Evolutionary conservation across 768 basidiomycete species (phyloP).

Genomic region (Cantharellus anzutake): DNA sequence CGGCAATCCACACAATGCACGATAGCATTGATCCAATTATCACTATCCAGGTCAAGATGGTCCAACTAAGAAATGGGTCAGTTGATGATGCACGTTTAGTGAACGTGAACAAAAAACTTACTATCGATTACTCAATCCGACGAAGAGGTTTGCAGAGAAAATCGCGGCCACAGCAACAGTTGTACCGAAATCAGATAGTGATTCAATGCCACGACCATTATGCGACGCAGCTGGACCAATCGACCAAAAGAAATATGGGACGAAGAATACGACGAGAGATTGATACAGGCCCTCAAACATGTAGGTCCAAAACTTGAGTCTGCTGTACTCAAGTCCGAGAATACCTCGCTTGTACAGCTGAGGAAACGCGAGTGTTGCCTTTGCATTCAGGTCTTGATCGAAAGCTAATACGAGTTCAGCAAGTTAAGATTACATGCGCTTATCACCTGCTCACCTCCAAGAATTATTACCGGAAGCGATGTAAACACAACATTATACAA

Average conservation of each 20-base stretch:
- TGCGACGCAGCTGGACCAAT: conserved; percentile 46
- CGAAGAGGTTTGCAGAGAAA: conserved; percentile 72
- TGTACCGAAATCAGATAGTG: conserved; percentile 76
- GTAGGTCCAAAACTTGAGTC: conserved; percentile 81
- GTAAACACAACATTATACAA: conserved; percentile 88
- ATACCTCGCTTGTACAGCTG: conserved; percentile 94
- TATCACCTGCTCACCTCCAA: conserved; percentile 44
- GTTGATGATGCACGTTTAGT: conserved; percentile 13
- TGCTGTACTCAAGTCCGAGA: conserved; percentile 81
- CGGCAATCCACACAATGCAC: conserved; percentile 71
- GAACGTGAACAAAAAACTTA: conserved; percentile 26
- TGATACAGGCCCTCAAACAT: conserved; percentile 93
- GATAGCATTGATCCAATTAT: conserved; percentile 62
- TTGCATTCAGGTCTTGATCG: conserved; percentile 86
- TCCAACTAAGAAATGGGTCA: conserved; percentile 35
- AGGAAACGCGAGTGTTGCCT: conserved; percentile 79
- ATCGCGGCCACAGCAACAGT: conserved; percentile 79
- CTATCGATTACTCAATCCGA: conserved; percentile 81
- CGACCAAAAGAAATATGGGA: conserved; percentile 61
- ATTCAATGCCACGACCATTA: conserved; percentile 64
- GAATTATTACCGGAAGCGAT: conserved; percentile 73
- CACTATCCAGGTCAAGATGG: conserved; percentile 65
- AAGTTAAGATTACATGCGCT: neutral
- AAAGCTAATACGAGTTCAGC: conserved; percentile 34
- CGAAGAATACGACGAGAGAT: conserved; percentile 67